Conservation (phyloP, 1,284 basidiomycete genomes). For the Puccinia hordei region DNA sequence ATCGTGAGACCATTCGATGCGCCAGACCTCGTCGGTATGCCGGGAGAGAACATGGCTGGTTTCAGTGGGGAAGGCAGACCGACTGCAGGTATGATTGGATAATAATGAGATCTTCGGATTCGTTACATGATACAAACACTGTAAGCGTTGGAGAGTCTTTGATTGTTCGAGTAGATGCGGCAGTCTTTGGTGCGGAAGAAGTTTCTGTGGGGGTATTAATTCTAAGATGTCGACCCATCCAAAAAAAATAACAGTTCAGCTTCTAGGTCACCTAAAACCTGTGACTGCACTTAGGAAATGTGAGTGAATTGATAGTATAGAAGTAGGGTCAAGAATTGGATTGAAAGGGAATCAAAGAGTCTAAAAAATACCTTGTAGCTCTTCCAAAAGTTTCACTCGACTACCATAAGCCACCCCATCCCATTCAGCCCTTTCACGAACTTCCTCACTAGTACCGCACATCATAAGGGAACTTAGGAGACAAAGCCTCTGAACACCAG, state of each 20-base stretch:
- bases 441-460: conserved; percentile 67
- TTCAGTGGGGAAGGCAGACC: conserved; percentile 74
- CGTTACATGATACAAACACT: conserved; percentile 76
- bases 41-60: conserved; percentile 80
- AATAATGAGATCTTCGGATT: conserved; percentile 75
- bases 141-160: conserved; percentile 72
- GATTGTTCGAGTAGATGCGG: conserved; percentile 84
- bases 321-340: neutral
- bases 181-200: conserved; percentile 88
- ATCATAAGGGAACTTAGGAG: conserved; percentile 55
- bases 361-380: conserved; percentile 73
- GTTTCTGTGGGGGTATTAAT: conserved; percentile 81
- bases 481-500: conserved; percentile 37
- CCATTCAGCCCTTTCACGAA: conserved; percentile 80
- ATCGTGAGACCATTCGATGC: conserved; percentile 88
- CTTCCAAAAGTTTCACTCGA: conserved; percentile 72
- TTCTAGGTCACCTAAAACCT: conserved; percentile 16
- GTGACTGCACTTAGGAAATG: neutral
- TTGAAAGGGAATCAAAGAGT: neutral
- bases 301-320: neutral
- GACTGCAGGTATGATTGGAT: conserved; percentile 78
- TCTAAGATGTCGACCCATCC: conserved; percentile 62
- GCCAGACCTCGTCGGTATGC: conserved; percentile 93
- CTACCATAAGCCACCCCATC: conserved; percentile 81
- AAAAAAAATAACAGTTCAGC: neutral